Base-by-base conservation (phyloP, 2,329 filamentous ascomycete species). In the Neofusicoccum sp. region DNA sequence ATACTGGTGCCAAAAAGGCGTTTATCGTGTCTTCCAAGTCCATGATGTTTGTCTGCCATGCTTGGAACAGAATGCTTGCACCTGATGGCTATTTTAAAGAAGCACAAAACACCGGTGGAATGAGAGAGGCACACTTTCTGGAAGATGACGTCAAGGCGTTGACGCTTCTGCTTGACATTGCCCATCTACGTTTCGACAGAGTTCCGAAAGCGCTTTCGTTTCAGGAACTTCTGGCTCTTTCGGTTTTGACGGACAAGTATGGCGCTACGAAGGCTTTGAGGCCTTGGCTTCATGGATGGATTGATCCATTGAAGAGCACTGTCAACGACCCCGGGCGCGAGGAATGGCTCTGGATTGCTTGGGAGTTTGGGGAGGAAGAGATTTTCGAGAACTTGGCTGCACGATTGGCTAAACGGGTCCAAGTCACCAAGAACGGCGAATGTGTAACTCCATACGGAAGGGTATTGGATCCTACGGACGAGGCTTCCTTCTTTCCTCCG, bases 1-100 rank as follows among this genome's bases (percentile, higher is more conserved):
- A 43, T n/a, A n/a, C 6, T 6, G 7, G 16, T n/a, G 41, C 14
- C 41, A 43, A 4, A 4, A 65, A 41, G n/a, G n/a, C 12, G 8
- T 67, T 69, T 28, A 49, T 66, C 8, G 67, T 67, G 3, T 64
- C 65, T 0, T 39, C 63, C 36, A 49, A 61, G 2, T 61, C 47
- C 1, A 64, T 71, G 50, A 63, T 50, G 9, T 52, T 66, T 9
- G 69, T 65, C 8, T 69, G 69, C 49, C 63, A 67, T 2, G 67
- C 68, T 4, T 71, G 68, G 68, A 66, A 61, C n/a, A 65, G 64
- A 6, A 69, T 69, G 66, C 66, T 70, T n/a, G 41, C 11, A 6
- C 41, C 41, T 16, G 63, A 61, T 16, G 28, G 52, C 7, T 6
- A 22, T n/a, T 64, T 52, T 45, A 56, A 31, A n/a, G 63, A 64